phyloP scores from a whole-genome alignment of 176 grass and related monocot genomes.

The Pontederia paniculata region DNA sequence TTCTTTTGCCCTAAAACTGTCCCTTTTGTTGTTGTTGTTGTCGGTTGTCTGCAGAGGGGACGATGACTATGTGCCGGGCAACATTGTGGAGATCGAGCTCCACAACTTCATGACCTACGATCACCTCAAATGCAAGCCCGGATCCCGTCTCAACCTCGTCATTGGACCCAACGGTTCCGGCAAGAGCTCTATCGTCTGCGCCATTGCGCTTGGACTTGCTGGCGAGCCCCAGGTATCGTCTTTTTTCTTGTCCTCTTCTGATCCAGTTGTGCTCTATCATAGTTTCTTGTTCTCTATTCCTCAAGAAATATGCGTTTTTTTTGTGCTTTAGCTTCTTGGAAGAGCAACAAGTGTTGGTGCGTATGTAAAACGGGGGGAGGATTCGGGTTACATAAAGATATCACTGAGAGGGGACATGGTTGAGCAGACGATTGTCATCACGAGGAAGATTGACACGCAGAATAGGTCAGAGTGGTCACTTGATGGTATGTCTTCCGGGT shows the following conservation, averaged over 20 bases:
- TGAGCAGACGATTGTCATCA: conserved; percentile 40
- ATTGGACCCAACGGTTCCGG: conserved; percentile 82
- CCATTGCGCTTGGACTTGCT: conserved; percentile 65
- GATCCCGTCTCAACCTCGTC: conserved; percentile 78
- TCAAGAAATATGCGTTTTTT: conserved; percentile 1
- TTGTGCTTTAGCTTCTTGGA: conserved; percentile 61
- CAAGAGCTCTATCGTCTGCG: conserved; percentile 84
- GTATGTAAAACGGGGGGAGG: conserved; percentile 81
- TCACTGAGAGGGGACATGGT: conserved; percentile 48
- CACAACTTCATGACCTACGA: conserved; percentile 93
- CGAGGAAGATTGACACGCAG: conserved; percentile 56
- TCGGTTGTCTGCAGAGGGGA: conserved; percentile 33
- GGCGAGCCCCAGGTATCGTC: conserved; percentile 56
- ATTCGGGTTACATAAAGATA: conserved; percentile 64
- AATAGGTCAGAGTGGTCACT: conserved; percentile 92
- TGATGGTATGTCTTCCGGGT: conserved; percentile 33
- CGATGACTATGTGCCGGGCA: conserved; percentile 81
- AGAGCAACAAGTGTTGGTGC: conserved; percentile 59
- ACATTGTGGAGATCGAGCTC: conserved; percentile 87
- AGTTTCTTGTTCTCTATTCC: background rate
- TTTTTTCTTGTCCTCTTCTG: no score
- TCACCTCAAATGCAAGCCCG: conserved; percentile 56
- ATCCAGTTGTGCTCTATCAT: background rate
- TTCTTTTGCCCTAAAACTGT: background rate
- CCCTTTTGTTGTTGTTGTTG: background rate